A percentile compares a stretch with the other conserved stretches of the same genome.
phyloP scores from a whole-genome alignment of 192 early-diverging fungal genomes.

The Backusella parvicylindrica region DNA sequence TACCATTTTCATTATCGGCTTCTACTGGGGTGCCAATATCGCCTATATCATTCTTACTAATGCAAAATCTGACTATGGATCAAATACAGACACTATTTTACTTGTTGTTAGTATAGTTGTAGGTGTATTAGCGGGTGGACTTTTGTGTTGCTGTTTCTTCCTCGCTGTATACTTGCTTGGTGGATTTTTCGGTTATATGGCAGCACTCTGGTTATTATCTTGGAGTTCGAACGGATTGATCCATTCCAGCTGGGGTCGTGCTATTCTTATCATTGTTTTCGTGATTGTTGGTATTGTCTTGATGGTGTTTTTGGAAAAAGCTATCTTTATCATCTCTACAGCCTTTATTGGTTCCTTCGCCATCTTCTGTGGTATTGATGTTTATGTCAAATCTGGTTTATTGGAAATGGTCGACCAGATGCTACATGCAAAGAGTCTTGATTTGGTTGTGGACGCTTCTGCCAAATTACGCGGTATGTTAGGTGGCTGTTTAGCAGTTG shows the following conservation, averaged over 20 bases:
- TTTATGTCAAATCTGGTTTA: conserved; percentile 78
- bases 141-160: conserved; percentile 65
- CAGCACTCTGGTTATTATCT: conserved; percentile 70
- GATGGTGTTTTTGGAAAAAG: conserved; percentile 60
- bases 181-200: conserved; percentile 71
- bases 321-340: conserved; percentile 68
- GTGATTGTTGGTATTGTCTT: conserved; percentile 59
- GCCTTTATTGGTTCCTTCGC: conserved; percentile 76
- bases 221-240: conserved; percentile 62
- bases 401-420: conserved; percentile 53
- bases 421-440: conserved; percentile 40
- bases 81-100: conserved; percentile 43
- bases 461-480: conserved; percentile 69
- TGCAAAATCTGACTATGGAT: conserved; percentile 38
- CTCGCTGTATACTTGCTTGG: conserved; percentile 76
- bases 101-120: conserved; percentile 57
- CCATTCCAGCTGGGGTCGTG: conserved; percentile 57
- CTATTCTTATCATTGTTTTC: conserved; percentile 65
- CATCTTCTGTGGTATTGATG: conserved; percentile 78
- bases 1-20: conserved; percentile 76
- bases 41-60: conserved; percentile 49
- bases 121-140: conserved; percentile 63
- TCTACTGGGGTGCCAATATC: conserved; percentile 58
- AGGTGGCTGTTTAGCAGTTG: conserved; percentile 58
- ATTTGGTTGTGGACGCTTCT: conserved; percentile 23